Evolutionary conservation across 768 basidiomycete genomes (phyloP).

Genomic region (Tephrocybe rancida): DNA sequence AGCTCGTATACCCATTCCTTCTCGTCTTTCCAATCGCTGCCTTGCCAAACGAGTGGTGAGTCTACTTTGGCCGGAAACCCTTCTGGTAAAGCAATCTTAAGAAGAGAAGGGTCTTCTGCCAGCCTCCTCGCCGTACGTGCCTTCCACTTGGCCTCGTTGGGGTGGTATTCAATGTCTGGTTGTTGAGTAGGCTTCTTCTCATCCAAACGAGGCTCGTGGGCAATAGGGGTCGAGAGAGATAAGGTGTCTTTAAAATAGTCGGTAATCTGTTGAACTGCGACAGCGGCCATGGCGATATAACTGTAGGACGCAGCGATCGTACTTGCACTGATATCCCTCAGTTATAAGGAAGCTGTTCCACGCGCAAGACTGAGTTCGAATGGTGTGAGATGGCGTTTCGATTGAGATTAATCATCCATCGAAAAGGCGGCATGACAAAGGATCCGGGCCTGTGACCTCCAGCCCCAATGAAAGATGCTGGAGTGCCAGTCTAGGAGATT

Average conservation of each 20-base stretch:
- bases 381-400: slow-evolving; percentile 12
- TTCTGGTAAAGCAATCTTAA: slow-evolving; percentile 27
- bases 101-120: slow-evolving; percentile 31
- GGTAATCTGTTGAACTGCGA: slow-evolving; percentile 13
- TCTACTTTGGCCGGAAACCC: slow-evolving; percentile 36
- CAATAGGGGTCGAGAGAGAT: not conserved
- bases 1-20: slow-evolving; percentile 40
- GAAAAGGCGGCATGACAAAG: slow-evolving; percentile 22
- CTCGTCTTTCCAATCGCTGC: slow-evolving; percentile 40
- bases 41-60: slow-evolving; percentile 42
- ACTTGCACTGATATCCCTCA: not conserved
- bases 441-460: not conserved
- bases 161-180: slow-evolving; percentile 41
- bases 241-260: slow-evolving; percentile 1
- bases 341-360: not conserved
- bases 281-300: slow-evolving; percentile 6
- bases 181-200: slow-evolving; percentile 14
- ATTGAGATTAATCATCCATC: slow-evolving; percentile 5
- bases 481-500: not conserved
- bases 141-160: slow-evolving; percentile 35
- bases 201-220: not conserved
- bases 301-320: not conserved
- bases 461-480: too few species aligned
- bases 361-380: slow-evolving; percentile 4
- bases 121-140: slow-evolving; percentile 35